Conservation (phyloP, 2,329 filamentous ascomycete genomes). For the Calonectria hongkongensis region DNA sequence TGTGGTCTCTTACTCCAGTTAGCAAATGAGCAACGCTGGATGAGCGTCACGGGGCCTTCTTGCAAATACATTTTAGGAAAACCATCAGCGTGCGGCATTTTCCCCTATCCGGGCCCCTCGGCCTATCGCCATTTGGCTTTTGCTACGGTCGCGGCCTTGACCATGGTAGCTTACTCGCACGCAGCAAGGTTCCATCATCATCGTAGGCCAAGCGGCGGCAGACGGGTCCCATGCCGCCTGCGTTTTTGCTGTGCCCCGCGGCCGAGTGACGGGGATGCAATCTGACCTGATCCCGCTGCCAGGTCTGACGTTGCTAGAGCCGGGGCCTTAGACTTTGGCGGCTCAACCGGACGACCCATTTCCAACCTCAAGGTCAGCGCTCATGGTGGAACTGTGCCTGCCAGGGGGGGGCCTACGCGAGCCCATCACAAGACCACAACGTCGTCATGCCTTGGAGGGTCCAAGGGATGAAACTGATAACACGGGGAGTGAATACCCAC, state of each 20-base stretch:
- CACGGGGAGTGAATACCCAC: conserved; percentile 13
- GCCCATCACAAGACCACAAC: conserved; percentile 25
- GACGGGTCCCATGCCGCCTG: conserved; percentile 29
- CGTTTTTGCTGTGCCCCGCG: conserved; percentile 29
- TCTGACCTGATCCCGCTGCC: conserved; percentile 39
- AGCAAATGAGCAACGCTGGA: conserved; percentile 20
- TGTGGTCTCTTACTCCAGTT: conserved; percentile 18
- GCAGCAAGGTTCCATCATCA: conserved; percentile 22
- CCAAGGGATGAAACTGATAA: conserved; percentile 14
- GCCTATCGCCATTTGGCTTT: conserved; percentile 19
- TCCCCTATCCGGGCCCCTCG: conserved; percentile 26
- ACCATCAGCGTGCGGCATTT: conserved; percentile 34
- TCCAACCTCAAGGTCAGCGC: conserved; percentile 24
- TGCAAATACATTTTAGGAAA: conserved; percentile 13
- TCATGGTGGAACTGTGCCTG: conserved; percentile 16
- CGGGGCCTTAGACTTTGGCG: conserved; percentile 28
- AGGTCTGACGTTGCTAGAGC: conserved; percentile 27
- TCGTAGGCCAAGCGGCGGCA: conserved; percentile 15
- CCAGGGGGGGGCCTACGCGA: conserved; percentile 19
- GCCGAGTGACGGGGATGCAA: conserved; percentile 31
- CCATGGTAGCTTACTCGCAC: conserved; percentile 5
- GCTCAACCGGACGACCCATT: conserved; percentile 34
- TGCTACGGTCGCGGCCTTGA: conserved; percentile 14
- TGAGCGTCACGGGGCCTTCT: conserved; percentile 28
- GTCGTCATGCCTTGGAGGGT: conserved; percentile 13